phyloP scores from a whole-genome alignment of 345 rosid genomes.

The Toxicodendron radicans region DNA sequence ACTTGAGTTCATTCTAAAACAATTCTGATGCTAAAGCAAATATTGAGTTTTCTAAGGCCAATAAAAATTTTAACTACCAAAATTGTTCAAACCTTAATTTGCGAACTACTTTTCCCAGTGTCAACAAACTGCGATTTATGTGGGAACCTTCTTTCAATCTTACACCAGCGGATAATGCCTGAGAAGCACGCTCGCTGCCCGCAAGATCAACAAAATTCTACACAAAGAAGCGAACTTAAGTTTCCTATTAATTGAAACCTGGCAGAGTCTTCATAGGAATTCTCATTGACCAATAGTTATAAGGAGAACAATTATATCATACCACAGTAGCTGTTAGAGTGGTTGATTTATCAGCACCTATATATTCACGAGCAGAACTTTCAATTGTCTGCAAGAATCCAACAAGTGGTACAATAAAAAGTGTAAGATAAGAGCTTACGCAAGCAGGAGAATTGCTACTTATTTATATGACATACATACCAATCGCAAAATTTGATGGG shows the following conservation, averaged over 20 bases:
- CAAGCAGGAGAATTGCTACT: neutral
- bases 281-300: neutral
- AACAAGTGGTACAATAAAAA: conserved; percentile 6
- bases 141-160: conserved; percentile 95
- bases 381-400: conserved; percentile 67
- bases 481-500: conserved; percentile 87
- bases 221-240: conserved; percentile 9
- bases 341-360: conserved; percentile 46
- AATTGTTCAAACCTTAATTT: conserved; percentile 57
- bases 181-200: conserved; percentile 97
- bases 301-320: conserved; percentile 22
- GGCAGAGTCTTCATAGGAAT: neutral
- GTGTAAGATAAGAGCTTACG: conserved; percentile 1
- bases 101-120: conserved; percentile 88
- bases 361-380: conserved; percentile 59
- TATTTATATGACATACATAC: conserved; percentile 33
- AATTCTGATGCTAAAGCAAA: neutral
- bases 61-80: neutral
- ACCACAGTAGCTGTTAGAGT: conserved; percentile 77
- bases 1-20: neutral
- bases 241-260: conserved; percentile 1
- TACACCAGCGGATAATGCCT: conserved; percentile 61
- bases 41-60: neutral
- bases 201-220: conserved; percentile 94
- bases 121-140: conserved; percentile 81